A percentile compares a stretch with the other conserved stretches of the same genome.
Conservation (phyloP, 768 basidiomycete species). For the Tylopilus balloui region DNA sequence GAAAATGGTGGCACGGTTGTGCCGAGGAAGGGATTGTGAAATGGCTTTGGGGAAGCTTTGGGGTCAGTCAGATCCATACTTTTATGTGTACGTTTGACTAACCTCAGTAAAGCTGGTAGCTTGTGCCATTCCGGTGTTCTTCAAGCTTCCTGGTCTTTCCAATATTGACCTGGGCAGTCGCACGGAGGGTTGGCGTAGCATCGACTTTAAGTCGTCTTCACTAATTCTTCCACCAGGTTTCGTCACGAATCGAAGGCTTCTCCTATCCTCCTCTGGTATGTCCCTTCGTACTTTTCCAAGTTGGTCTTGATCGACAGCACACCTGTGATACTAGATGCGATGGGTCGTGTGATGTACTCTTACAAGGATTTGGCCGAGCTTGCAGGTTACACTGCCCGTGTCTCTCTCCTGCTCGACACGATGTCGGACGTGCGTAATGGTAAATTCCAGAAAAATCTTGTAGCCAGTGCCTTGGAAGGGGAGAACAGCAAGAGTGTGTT, state of each 20-base stretch:
- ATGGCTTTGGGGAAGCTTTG: constrained; percentile 95
- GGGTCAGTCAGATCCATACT: constrained; percentile 46
- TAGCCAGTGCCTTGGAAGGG: constrained; percentile 66
- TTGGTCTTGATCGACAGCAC: background rate
- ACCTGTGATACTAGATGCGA: constrained; percentile 62
- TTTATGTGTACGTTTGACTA: constrained; percentile 1
- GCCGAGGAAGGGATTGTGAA: constrained; percentile 95
- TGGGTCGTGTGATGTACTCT: constrained; percentile 94
- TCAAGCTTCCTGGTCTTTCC: constrained; percentile 70
- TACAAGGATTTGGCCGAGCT: constrained; percentile 96
- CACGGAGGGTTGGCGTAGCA: constrained; percentile 66
- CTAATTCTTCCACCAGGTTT: constrained; percentile 54
- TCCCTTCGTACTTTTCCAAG: constrained; percentile 1
- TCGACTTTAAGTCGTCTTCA: background rate
- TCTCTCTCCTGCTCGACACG: constrained; percentile 82
- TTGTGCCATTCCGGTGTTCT: constrained; percentile 93
- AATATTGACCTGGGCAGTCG: constrained; percentile 73
- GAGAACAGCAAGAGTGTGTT: constrained; percentile 73
- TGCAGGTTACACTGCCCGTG: constrained; percentile 92
- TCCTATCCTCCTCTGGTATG: constrained; percentile 80
- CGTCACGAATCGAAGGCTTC: constrained; percentile 89
- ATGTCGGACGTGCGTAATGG: constrained; percentile 84
- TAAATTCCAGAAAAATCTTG: constrained; percentile 83
- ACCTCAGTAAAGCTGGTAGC: constrained; percentile 56
- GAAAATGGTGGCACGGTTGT: constrained; percentile 86